Base-by-base conservation (phyloP, 2,329 filamentous ascomycete species). In the Ophiostoma perfectum region DNA sequence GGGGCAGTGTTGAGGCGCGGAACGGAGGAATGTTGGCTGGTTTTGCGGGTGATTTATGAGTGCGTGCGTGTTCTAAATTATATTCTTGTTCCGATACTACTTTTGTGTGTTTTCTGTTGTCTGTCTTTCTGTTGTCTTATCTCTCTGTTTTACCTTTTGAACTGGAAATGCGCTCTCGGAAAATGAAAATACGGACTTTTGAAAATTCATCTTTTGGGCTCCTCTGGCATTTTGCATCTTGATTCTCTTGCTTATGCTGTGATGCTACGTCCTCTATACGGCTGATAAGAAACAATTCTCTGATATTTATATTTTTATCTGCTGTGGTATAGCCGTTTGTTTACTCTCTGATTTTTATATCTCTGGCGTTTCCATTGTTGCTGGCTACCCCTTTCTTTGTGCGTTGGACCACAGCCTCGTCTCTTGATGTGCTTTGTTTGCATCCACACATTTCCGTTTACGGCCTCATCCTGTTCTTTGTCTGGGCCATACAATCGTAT, bases 41-140 rank as follows among this genome's bases (percentile, higher is more conserved):
- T 42, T 63, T 11, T 36, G n/a, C 7, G 47, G 36, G 8, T 64
- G 62, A 49, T 27, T n/a, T 42, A 14, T 7, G 39, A 41, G 36
- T 64, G 42, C 55, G 36, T 64, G 49, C 42, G 47, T 67, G 60
- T 64, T 58, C 52, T 65, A 18, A 41, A 49, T 64, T 18, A 27
- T 41, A 45, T 65, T 42, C 45, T n/a, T 60, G 8, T 36, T 9
- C 16, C 36, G 12, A 36, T 36, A 52, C 14, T 36, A 52, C n/a
- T 36, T 49, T 36, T 65, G 55, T 39, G 12, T 38, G 8, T 49
- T 60, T 36, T 65, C 44, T 38, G 9, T 41, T 67, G 47, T 52
- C 11, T 67, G 38, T 7, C 18, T 8, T 42, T 39, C 27, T 41
- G 14, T 36, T 38, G 39, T 52, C 27, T 52, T 64, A 16, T 62